Conservation (phyloP, 225 moss, liverwort and hornwort genomes). For the Sphagnum contortum region DNA sequence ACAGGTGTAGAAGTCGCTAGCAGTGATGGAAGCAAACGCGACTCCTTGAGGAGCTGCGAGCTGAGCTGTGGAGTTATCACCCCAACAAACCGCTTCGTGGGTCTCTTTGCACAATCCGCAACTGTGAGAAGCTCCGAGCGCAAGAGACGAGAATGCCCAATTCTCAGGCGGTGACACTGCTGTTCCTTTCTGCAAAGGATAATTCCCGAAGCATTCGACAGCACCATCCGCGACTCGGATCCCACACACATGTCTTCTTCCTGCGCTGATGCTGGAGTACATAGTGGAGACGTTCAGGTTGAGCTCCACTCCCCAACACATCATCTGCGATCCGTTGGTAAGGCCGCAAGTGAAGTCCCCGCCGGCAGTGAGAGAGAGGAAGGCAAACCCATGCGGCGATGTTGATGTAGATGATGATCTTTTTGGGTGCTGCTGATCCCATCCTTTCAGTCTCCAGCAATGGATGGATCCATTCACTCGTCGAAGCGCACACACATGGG, state of each 20-base stretch:
- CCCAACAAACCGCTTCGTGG: background rate
- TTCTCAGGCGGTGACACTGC: background rate
- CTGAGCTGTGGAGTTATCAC: background rate
- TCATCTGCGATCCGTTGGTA: background rate
- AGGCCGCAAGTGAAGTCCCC: background rate
- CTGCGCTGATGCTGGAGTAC: background rate
- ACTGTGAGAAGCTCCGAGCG: conserved; percentile 1
- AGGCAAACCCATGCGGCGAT: background rate
- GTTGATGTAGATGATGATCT: too few relatives aligned
- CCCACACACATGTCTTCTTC: background rate
- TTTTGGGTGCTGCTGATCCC: too few relatives aligned
- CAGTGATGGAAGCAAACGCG: background rate
- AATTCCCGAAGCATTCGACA: background rate
- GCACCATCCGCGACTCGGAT: background rate
- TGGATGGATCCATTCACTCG: too few relatives aligned
- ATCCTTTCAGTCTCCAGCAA: too few relatives aligned
- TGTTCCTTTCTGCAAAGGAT: background rate
- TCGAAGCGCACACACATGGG: too few relatives aligned
- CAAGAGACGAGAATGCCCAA: background rate
- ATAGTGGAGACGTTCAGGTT: background rate
- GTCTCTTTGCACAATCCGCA: background rate
- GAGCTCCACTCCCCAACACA: background rate
- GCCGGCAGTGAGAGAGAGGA: background rate
- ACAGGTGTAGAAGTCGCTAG: background rate
- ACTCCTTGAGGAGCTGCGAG: background rate